Evolutionary conservation across 2,329 filamentous ascomycete species (phyloP).

Genomic region (Chaetoscypha palmicola): DNA sequence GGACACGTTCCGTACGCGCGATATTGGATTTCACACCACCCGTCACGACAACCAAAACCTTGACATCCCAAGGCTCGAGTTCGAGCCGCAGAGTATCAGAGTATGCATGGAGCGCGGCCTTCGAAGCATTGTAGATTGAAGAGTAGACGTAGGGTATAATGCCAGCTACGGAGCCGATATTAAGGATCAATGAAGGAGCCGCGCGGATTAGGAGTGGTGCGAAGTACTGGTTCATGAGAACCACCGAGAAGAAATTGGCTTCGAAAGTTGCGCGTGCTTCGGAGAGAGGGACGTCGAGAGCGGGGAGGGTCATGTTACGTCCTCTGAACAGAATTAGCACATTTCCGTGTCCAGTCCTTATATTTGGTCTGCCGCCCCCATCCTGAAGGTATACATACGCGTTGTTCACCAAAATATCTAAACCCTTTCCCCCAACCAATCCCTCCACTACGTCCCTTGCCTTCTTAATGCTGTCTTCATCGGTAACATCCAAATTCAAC

Average conservation of each 20-base stretch:
- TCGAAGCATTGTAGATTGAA: constrained; percentile 86
- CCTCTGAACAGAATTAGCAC: constrained; percentile 12
- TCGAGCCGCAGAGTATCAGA: constrained; percentile 24
- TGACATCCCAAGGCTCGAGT: constrained; percentile 25
- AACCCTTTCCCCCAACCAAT: constrained; percentile 60
- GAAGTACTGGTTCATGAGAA: constrained; percentile 38
- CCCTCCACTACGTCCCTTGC: constrained; percentile 23
- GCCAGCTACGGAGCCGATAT: constrained; percentile 38
- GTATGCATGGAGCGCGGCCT: constrained; percentile 53
- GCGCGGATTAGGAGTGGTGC: constrained; percentile 29
- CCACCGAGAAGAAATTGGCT: constrained; percentile 37
- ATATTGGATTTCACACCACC: constrained; percentile 23
- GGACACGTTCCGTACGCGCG: constrained; percentile 11
- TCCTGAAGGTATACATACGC: no score
- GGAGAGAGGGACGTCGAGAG: constrained; percentile 29
- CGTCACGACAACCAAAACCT: constrained; percentile 23
- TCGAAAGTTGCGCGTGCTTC: constrained; percentile 31
- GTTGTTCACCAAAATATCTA: constrained; percentile 91
- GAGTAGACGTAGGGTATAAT: constrained; percentile 78
- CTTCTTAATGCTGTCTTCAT: constrained; percentile 16
- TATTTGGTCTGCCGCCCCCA: no score
- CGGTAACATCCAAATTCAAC: constrained; percentile 37
- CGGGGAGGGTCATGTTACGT: constrained; percentile 20
- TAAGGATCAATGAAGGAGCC: constrained; percentile 18
- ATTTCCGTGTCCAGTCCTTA: not conserved